Percentiles rank a stretch among this genome's conserved stretches.
These are phyloP conservation scores for Allium fistulosum DNA, from an alignment of 106 monocot species.

Conservation along the genomic window DNA sequence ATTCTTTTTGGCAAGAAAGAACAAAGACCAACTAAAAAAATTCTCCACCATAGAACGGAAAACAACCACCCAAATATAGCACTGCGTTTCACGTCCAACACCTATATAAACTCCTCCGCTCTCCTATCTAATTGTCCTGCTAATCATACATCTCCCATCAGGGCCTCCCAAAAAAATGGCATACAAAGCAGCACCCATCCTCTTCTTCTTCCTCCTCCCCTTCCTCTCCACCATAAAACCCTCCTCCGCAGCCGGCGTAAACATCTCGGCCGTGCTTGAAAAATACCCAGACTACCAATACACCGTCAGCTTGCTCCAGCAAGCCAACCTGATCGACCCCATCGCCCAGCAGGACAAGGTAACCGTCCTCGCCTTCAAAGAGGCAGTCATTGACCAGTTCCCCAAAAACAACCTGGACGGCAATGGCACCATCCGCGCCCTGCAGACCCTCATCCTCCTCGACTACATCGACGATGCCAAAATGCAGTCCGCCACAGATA, in stretches of 20 bases:
- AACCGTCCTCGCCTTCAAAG: slow-evolving; percentile 42
- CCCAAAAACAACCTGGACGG: slow-evolving; percentile 9
- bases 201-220: slow-evolving; percentile 10
- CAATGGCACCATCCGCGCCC: slow-evolving; percentile 26
- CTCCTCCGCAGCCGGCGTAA: slow-evolving; percentile 8
- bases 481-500: slow-evolving; percentile 13
- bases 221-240: background rate
- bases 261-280: slow-evolving; percentile 39
- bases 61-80: too few relatives aligned
- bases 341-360: slow-evolving; percentile 36
- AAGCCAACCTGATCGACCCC: slow-evolving; percentile 21
- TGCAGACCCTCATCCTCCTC: slow-evolving; percentile 20
- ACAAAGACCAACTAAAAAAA: too few relatives aligned
- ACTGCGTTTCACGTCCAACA: too few relatives aligned
- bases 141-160: too few relatives aligned
- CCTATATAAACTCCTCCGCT: too few relatives aligned
- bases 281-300: slow-evolving; percentile 16
- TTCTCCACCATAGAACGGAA: too few relatives aligned
- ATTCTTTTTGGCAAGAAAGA: too few relatives aligned
- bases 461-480: slow-evolving; percentile 47
- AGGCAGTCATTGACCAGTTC: slow-evolving; percentile 10
- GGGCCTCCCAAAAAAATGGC: slow-evolving; percentile 11
- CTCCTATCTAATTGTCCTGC: too few relatives aligned
- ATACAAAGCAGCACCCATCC: background rate
- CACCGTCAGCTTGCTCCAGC: slow-evolving; percentile 33